Conservation (phyloP, 129 eudicot species). For the Tagetes patula region DNA sequence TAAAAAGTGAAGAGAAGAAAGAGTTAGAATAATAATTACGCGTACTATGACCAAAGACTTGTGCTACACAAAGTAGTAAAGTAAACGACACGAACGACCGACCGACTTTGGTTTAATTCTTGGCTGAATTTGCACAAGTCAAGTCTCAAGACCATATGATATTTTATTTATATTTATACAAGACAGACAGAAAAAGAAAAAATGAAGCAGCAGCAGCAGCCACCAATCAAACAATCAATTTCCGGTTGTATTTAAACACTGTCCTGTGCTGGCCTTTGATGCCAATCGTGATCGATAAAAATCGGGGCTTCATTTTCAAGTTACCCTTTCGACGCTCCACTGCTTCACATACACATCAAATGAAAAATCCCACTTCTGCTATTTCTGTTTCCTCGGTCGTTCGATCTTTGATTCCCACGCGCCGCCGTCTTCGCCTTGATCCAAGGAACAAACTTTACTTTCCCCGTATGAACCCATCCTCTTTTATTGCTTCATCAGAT, state of each 20-base stretch:
- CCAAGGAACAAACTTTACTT: slow-evolving; percentile 83
- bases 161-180: neutral
- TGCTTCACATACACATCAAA: too few species aligned
- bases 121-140: too few species aligned
- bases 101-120: too few species aligned
- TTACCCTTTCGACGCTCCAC: slow-evolving; percentile 5
- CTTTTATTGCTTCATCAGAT: neutral
- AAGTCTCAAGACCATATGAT: neutral
- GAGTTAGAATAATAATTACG: too few species aligned
- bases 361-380: too few species aligned
- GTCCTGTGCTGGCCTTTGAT: too few species aligned
- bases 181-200: neutral
- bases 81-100: too few species aligned
- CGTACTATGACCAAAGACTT: too few species aligned
- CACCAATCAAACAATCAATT: neutral
- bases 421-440: slow-evolving; percentile 91
- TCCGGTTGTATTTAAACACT: neutral
- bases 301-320: neutral
- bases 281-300: neutral
- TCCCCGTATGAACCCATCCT: slow-evolving; percentile 48
- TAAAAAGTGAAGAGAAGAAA: too few species aligned
- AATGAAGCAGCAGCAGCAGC: too few species aligned
- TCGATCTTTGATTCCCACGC: slow-evolving; percentile 77
- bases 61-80: too few species aligned
- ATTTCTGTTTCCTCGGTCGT: slow-evolving; percentile 66